Conservation (phyloP, 2,329 filamentous ascomycete genomes). For the Bipolaris bicolor region DNA sequence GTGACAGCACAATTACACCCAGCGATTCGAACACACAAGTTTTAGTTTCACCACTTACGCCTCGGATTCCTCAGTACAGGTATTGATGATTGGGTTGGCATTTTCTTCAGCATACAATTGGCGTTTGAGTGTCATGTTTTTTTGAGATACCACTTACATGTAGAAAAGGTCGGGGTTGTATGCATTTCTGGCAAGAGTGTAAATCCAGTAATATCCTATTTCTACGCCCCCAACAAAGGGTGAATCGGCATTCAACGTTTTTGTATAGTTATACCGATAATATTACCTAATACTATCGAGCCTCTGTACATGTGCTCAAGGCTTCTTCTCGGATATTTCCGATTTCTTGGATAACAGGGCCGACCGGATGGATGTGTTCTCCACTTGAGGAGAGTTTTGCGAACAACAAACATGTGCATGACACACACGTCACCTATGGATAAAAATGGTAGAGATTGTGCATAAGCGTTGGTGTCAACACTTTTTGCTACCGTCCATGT, state of each 20-base stretch:
- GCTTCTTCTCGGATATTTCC: background rate
- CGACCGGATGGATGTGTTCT: background rate
- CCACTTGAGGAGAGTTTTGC: background rate
- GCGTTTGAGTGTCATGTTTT: constrained; percentile 9
- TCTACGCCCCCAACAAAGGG: background rate
- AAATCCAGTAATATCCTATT: background rate
- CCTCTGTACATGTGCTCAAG: background rate
- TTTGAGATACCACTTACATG: constrained; percentile 20
- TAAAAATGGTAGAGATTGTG: background rate
- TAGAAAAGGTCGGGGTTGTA: background rate
- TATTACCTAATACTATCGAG: background rate
- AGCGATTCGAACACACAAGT: constrained; percentile 12
- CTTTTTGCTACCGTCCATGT: background rate
- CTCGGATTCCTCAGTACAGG: background rate
- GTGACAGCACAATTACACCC: constrained; percentile 28
- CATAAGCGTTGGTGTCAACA: background rate
- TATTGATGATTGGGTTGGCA: background rate
- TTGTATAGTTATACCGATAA: background rate
- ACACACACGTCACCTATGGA: background rate
- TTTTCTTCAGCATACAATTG: background rate
- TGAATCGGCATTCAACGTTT: background rate
- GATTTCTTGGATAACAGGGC: constrained; percentile 7
- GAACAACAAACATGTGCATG: background rate
- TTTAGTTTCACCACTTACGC: constrained; percentile 29
- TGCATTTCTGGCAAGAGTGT: background rate